Evolutionary conservation across 305 asterid genomes (phyloP), one percentile per base, ranked within the genome.

Genomic region (Fraxinus albicans): DNA sequence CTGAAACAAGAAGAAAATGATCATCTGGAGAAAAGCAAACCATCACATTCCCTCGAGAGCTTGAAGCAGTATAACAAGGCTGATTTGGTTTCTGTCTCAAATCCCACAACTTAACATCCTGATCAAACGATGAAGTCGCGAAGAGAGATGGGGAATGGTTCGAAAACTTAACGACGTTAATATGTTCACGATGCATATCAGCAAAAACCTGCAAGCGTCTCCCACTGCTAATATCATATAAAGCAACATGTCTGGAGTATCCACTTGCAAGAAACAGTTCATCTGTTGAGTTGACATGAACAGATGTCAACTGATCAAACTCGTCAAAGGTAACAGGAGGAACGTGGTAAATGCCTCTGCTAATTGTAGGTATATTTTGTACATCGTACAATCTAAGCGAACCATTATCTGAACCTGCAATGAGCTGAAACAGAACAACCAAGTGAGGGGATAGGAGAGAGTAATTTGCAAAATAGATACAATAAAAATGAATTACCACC

Each of bases 21-120:
- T 95, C 98, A 89, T 95, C 98, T 0, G 98, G 98, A 69, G 98
- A 95, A 89, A 94, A 95, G 89, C 98, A 95, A 85, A 94, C 98
- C 98, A 94, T 94, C 85, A 95, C 98, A 82, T 95, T 95, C 77
- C 98, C 98, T 70, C 94, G 91, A 81, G 92, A 89, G 86, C 98
- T 95, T 86, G 92, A 83, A 85, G 94, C 90, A 84, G 98, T 90
- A 85, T 95, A 95, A 86, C 98, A 95, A 85, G 98, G 97, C 31
- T 84, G 97, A 83, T 35, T 84, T 79, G 94, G 95, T 81, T 82
- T 92, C 85, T 92, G 97, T 84, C 98, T 88, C 84, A 92, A 80
- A 91, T 95, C 98, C 98, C 98, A 94, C 97, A 95, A 86, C 93
- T 94, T 95, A 78, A 95, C 96, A 87, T 92, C 92, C 85, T 90